phyloP scores from a whole-genome alignment of 345 rosid species.

The Gossypium arboreum region DNA sequence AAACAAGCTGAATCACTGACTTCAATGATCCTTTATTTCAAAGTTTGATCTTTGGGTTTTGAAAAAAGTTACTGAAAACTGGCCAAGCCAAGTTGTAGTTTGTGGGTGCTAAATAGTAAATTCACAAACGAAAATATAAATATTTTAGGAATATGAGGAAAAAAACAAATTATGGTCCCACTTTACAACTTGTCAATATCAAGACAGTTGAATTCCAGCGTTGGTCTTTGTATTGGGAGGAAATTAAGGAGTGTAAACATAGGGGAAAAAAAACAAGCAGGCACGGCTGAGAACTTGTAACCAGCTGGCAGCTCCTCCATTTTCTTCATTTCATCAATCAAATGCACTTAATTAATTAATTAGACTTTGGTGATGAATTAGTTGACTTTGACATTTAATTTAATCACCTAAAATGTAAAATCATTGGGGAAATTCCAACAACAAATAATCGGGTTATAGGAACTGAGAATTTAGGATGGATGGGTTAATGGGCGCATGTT shows the following conservation, averaged over 20 bases:
- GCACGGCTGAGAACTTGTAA: not conserved
- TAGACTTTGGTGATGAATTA: not conserved
- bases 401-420: not conserved
- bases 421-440: not conserved
- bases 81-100: no score
- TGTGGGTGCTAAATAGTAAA: no score
- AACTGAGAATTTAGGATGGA: not conserved
- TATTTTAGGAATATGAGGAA: no score
- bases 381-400: not conserved
- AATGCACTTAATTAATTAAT: not conserved
- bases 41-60: no score
- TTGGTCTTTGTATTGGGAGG: not conserved
- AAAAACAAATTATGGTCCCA: not conserved
- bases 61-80: no score
- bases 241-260: not conserved
- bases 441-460: no score
- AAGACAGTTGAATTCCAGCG: not conserved
- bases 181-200: constrained; percentile 6
- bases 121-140: no score
- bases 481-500: no score
- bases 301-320: not conserved
- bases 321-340: not conserved
- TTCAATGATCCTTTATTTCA: no score
- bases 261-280: not conserved
- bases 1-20: no score